A percentile compares a stretch with the other conserved stretches of the same genome.
phyloP scores from a whole-genome alignment of 1,139 yeast genomes.

The Saccharomycopsis hybrid region DNA sequence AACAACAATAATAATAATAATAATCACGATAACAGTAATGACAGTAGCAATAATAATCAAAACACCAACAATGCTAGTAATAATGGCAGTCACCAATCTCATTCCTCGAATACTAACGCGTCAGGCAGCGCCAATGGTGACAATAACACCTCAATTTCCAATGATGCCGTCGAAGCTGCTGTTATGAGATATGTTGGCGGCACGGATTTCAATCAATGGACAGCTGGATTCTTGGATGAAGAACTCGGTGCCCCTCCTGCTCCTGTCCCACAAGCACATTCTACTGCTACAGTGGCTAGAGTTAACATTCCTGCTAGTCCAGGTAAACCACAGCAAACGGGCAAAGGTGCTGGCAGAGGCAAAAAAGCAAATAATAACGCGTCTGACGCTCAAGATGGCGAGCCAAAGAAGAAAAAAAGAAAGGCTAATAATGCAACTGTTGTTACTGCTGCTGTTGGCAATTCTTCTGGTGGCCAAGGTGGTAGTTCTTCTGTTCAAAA shows the following conservation, averaged over 20 bases:
- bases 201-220: slow-evolving; percentile 18
- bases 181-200: slow-evolving; percentile 67
- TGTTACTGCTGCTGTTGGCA: slow-evolving; percentile 23
- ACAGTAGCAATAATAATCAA: not conserved
- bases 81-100: not conserved
- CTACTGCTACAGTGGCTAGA: slow-evolving; percentile 21
- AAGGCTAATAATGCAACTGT: slow-evolving; percentile 24
- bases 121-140: not conserved
- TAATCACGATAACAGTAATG: not conserved
- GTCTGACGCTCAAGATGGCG: slow-evolving; percentile 19
- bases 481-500: slow-evolving; percentile 26
- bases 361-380: slow-evolving; percentile 25
- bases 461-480: slow-evolving; percentile 23
- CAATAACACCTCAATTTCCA: not conserved
- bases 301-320: slow-evolving; percentile 10
- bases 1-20: not conserved
- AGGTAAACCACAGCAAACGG: not conserved
- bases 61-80: not conserved
- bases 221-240: slow-evolving; percentile 16
- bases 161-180: slow-evolving; percentile 41
- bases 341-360: slow-evolving; percentile 1
- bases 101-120: not conserved
- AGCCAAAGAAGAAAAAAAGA: slow-evolving; percentile 22
- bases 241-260: slow-evolving; percentile 12
- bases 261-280: not conserved